phyloP scores from a whole-genome alignment of 2,329 filamentous ascomycete genomes.

The Hypoxylon sp. region DNA sequence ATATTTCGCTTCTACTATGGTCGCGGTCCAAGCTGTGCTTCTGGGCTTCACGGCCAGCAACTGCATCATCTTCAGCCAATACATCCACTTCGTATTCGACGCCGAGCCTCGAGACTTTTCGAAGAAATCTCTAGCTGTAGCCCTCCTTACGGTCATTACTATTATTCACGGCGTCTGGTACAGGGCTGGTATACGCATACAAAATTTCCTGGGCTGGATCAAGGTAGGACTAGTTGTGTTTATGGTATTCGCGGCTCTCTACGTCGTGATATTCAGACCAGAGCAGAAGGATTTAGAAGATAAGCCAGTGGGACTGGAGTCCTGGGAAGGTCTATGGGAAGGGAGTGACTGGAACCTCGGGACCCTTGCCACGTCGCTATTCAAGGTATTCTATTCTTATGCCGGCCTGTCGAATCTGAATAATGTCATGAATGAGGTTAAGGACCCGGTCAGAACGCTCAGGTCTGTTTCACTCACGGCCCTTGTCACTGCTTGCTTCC shows the following conservation, averaged over 20 bases:
- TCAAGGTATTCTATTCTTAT: constrained; percentile 79
- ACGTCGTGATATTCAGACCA: constrained; percentile 67
- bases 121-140: constrained; percentile 70
- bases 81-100: constrained; percentile 72
- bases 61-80: constrained; percentile 78
- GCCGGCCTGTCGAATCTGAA: constrained; percentile 76
- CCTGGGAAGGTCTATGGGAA: constrained; percentile 72
- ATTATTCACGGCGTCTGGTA: constrained; percentile 72
- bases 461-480: constrained; percentile 73
- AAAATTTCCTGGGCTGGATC: constrained; percentile 74
- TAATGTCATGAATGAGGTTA: constrained; percentile 80
- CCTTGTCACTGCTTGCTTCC: constrained; percentile 71
- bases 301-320: constrained; percentile 36
- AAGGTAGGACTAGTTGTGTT: constrained; percentile 73
- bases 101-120: constrained; percentile 64
- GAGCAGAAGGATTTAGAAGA: constrained; percentile 39
- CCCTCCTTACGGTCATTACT: constrained; percentile 69
- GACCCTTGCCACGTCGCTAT: constrained; percentile 75
- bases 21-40: constrained; percentile 74
- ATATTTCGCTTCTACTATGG: constrained; percentile 74
- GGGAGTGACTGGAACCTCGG: constrained; percentile 79
- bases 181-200: constrained; percentile 69
- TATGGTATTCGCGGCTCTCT: constrained; percentile 73
- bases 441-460: constrained; percentile 75
- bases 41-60: constrained; percentile 79